Evolutionary conservation across 257 asterid species (phyloP).

Genomic region (Solanum sitiens): DNA sequence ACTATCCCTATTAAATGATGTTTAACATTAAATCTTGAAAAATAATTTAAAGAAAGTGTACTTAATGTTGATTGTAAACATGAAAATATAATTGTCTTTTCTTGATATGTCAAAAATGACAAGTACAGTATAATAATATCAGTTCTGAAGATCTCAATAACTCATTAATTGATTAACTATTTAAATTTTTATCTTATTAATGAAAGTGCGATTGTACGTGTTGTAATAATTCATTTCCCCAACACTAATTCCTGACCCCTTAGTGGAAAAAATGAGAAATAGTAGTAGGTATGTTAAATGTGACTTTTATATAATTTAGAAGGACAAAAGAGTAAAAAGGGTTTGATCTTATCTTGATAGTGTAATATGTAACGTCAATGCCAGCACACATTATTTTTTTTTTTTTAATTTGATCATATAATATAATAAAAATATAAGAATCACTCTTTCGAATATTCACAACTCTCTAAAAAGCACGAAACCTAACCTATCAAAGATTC

Average conservation of each 20-base stretch:
- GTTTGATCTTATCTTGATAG: constrained; percentile 29
- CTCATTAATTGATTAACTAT: too few relatives aligned
- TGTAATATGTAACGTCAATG: constrained; percentile 5
- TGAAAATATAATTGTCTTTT: too few relatives aligned
- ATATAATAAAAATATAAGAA: constrained; percentile 1
- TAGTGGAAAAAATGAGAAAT: neutral
- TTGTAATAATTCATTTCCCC: too few relatives aligned
- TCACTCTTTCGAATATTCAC: constrained; percentile 41
- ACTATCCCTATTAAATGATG: too few relatives aligned
- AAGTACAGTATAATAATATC: rapidly evolving
- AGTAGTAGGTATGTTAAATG: neutral
- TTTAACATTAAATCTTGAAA: too few relatives aligned
- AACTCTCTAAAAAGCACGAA: neutral
- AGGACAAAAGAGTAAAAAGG: neutral
- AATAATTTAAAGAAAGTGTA: too few relatives aligned
- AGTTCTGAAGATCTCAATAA: too few relatives aligned
- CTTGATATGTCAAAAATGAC: too few relatives aligned
- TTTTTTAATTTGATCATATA: too few relatives aligned
- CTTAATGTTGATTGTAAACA: too few relatives aligned
- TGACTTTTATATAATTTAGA: neutral
- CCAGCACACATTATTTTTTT: constrained; percentile 4
- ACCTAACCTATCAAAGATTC: constrained; percentile 32
- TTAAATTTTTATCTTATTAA: rapidly evolving
- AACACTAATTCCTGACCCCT: too few relatives aligned
- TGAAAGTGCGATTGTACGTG: too few relatives aligned